A percentile compares a stretch with the other conserved stretches of the same genome.
phyloP scores from a whole-genome alignment of 2,329 filamentous ascomycete species.

The Ophiobolus disseminans region DNA sequence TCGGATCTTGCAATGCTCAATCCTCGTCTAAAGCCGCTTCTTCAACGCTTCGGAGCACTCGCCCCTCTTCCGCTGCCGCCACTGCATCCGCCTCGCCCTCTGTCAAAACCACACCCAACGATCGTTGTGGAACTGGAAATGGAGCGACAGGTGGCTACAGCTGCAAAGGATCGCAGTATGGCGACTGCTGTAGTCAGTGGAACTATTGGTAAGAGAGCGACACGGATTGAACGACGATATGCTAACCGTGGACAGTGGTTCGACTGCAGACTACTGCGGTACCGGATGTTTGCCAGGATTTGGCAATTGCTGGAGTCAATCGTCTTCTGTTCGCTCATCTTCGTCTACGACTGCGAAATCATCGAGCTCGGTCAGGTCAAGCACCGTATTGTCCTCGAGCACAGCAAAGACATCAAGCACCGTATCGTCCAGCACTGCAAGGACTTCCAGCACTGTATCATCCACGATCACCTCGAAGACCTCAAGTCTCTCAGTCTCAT shows the following conservation, averaged over 20 bases:
- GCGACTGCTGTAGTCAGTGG: constrained; percentile 20
- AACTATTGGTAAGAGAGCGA: no score
- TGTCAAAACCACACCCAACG: not conserved
- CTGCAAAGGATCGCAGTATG: constrained; percentile 17
- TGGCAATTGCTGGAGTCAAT: not conserved
- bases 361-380: not conserved
- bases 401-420: no score
- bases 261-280: not conserved
- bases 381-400: not conserved
- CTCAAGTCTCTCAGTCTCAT: no score
- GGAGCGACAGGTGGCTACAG: constrained; percentile 11
- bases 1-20: constrained; percentile 9
- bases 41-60: not conserved
- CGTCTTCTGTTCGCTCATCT: not conserved
- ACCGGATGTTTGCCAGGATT: constrained; percentile 1
- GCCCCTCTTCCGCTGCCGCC: not conserved
- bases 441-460: no score
- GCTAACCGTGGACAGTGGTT: no score
- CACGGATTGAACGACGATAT: no score
- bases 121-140: constrained; percentile 8
- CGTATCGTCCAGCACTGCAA: no score
- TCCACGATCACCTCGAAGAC: no score
- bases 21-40: not conserved
- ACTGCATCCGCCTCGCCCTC: constrained; percentile 1
- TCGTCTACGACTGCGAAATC: not conserved